These are phyloP conservation scores for Macrolepiota dolichaula DNA, from an alignment of 768 basidiomycete genomes.

Conservation along the genomic window DNA sequence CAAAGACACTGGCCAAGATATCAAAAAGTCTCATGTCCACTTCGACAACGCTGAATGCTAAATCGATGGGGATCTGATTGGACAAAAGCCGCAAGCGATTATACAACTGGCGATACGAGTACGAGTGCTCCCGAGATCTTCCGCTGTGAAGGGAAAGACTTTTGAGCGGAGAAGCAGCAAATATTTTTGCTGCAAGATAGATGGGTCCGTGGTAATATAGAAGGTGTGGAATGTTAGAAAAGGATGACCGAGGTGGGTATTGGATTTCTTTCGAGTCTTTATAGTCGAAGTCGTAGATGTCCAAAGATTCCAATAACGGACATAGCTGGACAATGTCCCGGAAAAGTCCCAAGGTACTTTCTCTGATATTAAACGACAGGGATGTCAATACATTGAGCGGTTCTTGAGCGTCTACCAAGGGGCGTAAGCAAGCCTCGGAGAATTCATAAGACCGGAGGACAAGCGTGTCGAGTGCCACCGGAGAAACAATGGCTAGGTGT, in stretches of 20 bases:
- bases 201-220: slow-evolving; percentile 4
- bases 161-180: background rate
- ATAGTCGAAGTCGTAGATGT: slow-evolving; percentile 7
- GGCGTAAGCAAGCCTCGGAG: slow-evolving; percentile 9
- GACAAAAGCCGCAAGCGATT: slow-evolving; percentile 1
- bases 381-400: background rate
- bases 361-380: slow-evolving; percentile 5
- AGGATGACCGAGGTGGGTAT: slow-evolving; percentile 5
- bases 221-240: slow-evolving; percentile 2
- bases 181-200: background rate
- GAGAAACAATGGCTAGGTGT: background rate
- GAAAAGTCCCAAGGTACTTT: background rate
- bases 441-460: slow-evolving; percentile 4
- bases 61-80: background rate
- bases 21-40: slow-evolving; percentile 3
- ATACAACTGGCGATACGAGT: background rate
- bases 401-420: background rate
- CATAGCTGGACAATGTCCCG: slow-evolving; percentile 9
- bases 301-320: background rate
- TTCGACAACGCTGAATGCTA: slow-evolving; percentile 6
- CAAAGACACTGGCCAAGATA: background rate
- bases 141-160: slow-evolving; percentile 8
- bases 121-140: slow-evolving; percentile 3
- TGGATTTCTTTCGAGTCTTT: slow-evolving; percentile 5
- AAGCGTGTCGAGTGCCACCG: background rate